These are phyloP conservation scores for Capsicum chinense DNA, from an alignment of 257 asterid genomes.

Conservation along the genomic window DNA sequence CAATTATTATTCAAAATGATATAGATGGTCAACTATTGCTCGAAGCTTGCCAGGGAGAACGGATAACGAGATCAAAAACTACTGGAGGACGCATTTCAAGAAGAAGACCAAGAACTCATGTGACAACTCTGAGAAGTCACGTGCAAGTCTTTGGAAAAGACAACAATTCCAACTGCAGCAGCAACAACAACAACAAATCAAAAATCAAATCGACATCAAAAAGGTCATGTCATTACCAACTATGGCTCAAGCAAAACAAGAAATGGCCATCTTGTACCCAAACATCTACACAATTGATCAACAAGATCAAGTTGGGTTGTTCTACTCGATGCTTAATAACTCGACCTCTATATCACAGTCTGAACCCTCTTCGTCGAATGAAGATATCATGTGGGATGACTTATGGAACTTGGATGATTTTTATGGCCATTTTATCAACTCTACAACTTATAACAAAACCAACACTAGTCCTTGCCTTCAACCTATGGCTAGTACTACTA, in stretches of 20 bases:
- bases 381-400: constrained; percentile 64
- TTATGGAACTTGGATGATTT: constrained; percentile 75
- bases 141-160: constrained; percentile 53
- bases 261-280: constrained; percentile 32
- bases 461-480: constrained; percentile 30
- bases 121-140: constrained; percentile 45
- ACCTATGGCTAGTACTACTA: constrained; percentile 28
- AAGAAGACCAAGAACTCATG: constrained; percentile 49
- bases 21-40: constrained; percentile 90
- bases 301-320: constrained; percentile 36
- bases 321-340: constrained; percentile 48
- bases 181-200: constrained; percentile 43
- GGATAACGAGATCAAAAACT: constrained; percentile 80
- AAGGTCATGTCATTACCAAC: constrained; percentile 44
- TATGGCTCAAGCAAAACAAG: constrained; percentile 48
- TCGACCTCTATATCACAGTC: constrained; percentile 37
- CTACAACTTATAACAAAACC: constrained; percentile 35
- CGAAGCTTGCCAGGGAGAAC: constrained; percentile 85
- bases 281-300: constrained; percentile 9
- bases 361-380: constrained; percentile 41
- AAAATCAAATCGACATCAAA: constrained; percentile 47
- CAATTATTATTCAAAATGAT: neutral
- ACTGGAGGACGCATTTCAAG: constrained; percentile 92
- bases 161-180: constrained; percentile 66
- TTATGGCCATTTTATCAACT: constrained; percentile 42